These are phyloP conservation scores for Wickerhamomyces silvicola DNA, from an alignment of 805 yeast species.

Conservation along the genomic window DNA sequence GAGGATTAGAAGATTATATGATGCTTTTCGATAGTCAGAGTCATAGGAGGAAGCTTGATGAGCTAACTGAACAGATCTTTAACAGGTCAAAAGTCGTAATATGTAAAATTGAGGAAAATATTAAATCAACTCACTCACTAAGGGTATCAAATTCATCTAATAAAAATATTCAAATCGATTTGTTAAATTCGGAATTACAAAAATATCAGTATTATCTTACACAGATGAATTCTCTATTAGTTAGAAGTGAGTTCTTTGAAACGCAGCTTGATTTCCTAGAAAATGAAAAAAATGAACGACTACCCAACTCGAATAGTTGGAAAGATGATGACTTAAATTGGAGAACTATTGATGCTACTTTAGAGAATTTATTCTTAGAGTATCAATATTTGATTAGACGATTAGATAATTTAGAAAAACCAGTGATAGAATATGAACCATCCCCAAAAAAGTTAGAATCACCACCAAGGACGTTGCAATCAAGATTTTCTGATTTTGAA, in stretches of 20 bases:
- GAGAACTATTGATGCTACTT: conserved; percentile 40
- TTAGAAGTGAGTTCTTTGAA: conserved; percentile 26
- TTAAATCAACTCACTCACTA: conserved; percentile 16
- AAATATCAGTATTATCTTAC: conserved; percentile 24
- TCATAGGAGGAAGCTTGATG: no score
- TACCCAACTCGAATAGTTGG: conserved; percentile 14
- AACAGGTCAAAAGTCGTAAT: conserved; percentile 13
- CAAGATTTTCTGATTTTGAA: conserved; percentile 1
- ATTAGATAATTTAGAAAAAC: conserved; percentile 6
- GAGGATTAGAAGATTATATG: no score
- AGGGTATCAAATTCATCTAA: conserved; percentile 12
- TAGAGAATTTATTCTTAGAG: conserved; percentile 37
- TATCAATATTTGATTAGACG: conserved; percentile 27
- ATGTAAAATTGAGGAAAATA: conserved; percentile 18
- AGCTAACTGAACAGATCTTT: conserved; percentile 16
- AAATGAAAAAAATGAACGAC: conserved; percentile 13
- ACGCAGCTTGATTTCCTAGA: conserved; percentile 23
- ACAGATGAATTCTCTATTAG: conserved; percentile 21
- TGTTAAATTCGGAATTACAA: conserved; percentile 15
- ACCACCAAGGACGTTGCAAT: conserved; percentile 1
- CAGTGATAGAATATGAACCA: background rate
- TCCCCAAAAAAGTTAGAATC: background rate
- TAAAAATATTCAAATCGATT: conserved; percentile 17
- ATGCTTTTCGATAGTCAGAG: no score
- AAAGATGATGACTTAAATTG: conserved; percentile 33